Base-by-base conservation (phyloP, 768 basidiomycete genomes). In the Mrakia blollopis region DNA sequence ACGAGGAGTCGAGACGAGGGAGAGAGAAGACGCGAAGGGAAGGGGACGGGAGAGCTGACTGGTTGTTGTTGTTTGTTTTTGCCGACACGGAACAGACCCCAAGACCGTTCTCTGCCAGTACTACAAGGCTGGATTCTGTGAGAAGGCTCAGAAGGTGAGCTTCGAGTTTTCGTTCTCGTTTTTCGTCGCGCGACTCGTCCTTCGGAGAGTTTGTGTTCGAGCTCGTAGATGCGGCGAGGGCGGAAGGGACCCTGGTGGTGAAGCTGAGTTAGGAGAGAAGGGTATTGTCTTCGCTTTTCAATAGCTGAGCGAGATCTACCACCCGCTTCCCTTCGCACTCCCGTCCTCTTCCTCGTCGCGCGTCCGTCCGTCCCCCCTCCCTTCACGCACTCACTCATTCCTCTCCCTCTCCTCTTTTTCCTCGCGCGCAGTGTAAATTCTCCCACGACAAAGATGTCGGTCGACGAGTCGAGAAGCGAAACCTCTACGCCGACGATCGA, bases 401-500 rank as follows among this genome's bases (percentile, higher is more conserved):
- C n/a, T n/a, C 39, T 23, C 9, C 32, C 14, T 37, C 41, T 23
- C 47, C 50, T 35, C 25, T 37, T 14, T 68, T 13, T 47, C 35
- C 8, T 37, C 47, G 18, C 41, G n/a, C 52, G 14, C 67, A 84
- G 85, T 98, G 97, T 86, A 98, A 96, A 87, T 98, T 97, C 85
- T 95, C 94, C 79, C 97, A 99, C 83, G 91, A 98, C 85, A 81
- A 90, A 78, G 88, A 98, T 80, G 88, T 96, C 50, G 94, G 88
- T 10, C 86, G 97, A 78, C 98, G 95, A 84, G 91, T 92, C 67
- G 92, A 94, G 83, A 99, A 98, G 89, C 93, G 90, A 86, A 93
- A 95, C 83, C 81, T 99, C 81, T 99, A 99, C 83, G 90, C 89
- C 82, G 97, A 99, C 83, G 86, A 83, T 73, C 87, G 96, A 79